Base-by-base conservation (phyloP, 257 asterid species). In the Solanum clarkiae region DNA sequence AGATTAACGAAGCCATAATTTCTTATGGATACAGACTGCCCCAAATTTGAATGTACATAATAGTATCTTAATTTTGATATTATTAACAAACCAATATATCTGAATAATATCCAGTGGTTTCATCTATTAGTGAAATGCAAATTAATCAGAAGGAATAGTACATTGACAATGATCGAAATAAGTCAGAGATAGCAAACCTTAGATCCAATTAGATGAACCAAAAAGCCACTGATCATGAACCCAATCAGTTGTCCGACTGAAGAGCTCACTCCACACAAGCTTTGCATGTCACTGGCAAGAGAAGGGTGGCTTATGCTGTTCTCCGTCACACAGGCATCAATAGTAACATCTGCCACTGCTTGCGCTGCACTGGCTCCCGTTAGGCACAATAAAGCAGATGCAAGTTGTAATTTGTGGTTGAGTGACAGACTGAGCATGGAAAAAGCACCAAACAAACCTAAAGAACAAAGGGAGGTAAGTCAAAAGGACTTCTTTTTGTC, bases 281-380 rank as follows among this genome's bases (percentile, higher is more conserved):
- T 92, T 70, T 93, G 97, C 91, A 92, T 92, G 84, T 94, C 97
- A 51, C 94, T 90, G 5, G 97, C 96, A 87, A 94, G 72, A 9
- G 91, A 85, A 65, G 90, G 83, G 29, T 89, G 88, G 88, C 91
- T 92, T 18, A 91, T 92, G 74, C 93, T 93, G 68, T 90, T 90
- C 71, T 91, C 88, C 2, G 96, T 94, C 86, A 92, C 91, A 74
- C 96, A 92, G 7, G 97, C 97, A 89, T 91, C 95, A 10, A 93
- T 91, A 42, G 91, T 92, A 42, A 92, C 96, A 63, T 93, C 97
- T 10, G 93, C 97, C n/a, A 92, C 88, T 17, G 96, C 95, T 69
- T 91, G 88, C 2, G 93, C 94, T 2, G 90, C 84, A 1, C 91
- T 86, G 40, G 89, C 85, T 13, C 94, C 93, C 24, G 88, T 87